Percentiles rank a stretch among this genome's conserved stretches.
phyloP scores from a whole-genome alignment of 495 filamentous ascomycete species.

The Monascus purpureus region DNA sequence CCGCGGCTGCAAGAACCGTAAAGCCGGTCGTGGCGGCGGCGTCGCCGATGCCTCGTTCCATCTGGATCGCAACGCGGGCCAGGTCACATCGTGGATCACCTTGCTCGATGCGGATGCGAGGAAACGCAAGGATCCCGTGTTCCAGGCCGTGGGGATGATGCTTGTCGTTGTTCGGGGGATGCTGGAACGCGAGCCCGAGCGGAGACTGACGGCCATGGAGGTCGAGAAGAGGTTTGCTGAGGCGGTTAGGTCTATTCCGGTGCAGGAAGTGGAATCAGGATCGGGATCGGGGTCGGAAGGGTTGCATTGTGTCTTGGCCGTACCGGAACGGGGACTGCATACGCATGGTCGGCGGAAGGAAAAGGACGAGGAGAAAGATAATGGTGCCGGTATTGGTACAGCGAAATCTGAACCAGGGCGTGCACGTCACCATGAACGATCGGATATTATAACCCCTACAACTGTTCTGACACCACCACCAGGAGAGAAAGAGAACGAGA shows the following conservation, averaged over 20 bases:
- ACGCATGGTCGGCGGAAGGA: too few relatives aligned
- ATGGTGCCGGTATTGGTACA: too few relatives aligned
- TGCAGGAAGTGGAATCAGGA: neutral
- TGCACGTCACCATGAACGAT: too few relatives aligned
- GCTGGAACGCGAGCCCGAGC: conserved; percentile 23
- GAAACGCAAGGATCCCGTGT: conserved; percentile 40
- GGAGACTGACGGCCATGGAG: conserved; percentile 21
- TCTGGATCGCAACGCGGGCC: conserved; percentile 48
- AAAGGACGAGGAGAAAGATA: too few relatives aligned
- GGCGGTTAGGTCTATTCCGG: conserved; percentile 7
- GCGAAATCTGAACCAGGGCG: too few relatives aligned
- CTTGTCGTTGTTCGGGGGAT: conserved; percentile 30
- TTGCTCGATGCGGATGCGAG: conserved; percentile 50
- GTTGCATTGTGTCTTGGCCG: conserved; percentile 7
- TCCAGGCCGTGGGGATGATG: conserved; percentile 26
- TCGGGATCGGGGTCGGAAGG: neutral
- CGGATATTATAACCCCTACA: too few relatives aligned
- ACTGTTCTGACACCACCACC: too few relatives aligned
- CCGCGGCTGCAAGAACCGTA: conserved; percentile 55
- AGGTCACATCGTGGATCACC: conserved; percentile 67
- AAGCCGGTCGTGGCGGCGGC: conserved; percentile 50
- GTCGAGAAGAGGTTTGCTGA: conserved; percentile 17
- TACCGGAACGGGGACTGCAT: too few relatives aligned
- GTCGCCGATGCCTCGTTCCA: conserved; percentile 75
- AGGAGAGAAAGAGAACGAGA: too few relatives aligned